Evolutionary conservation across 495 filamentous ascomycete species (phyloP).

Genomic region (Echria macrotheca): DNA sequence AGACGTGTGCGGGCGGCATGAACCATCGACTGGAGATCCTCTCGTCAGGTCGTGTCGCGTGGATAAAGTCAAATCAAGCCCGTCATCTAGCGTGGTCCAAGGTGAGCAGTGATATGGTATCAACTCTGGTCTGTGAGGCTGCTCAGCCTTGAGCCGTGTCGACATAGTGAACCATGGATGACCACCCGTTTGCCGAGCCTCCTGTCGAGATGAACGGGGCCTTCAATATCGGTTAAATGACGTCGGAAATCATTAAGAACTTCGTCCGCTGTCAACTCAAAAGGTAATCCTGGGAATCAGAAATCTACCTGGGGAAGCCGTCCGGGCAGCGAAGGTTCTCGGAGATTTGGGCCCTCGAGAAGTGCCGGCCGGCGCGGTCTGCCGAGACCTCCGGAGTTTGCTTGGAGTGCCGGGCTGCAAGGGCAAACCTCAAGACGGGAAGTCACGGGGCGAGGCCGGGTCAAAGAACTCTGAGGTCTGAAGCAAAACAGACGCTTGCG

Average conservation of each 20-base stretch:
- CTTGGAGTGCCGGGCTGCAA: no score
- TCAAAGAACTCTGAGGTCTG: no score
- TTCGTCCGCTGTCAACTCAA: neutral
- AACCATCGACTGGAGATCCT: conserved; percentile 4
- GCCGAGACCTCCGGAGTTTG: no score
- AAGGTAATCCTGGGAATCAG: neutral
- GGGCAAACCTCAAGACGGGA: no score
- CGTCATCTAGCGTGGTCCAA: neutral
- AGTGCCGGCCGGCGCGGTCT: no score
- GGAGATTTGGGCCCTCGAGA: no score
- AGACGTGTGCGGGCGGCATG: conserved; percentile 16
- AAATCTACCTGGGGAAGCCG: no score
- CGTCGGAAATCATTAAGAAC: neutral
- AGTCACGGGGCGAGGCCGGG: no score
- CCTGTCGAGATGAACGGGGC: neutral
- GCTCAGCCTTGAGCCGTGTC: neutral
- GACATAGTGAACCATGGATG: neutral
- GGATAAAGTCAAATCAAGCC: conserved; percentile 12
- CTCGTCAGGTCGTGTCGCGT: conserved; percentile 8
- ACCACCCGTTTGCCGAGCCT: no score
- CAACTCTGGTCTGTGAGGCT: no score
- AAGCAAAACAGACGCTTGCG: no score
- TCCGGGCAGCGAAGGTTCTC: no score
- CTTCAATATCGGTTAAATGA: neutral
- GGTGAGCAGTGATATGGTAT: neutral